These are phyloP conservation scores for Hirsutella minnesotensis DNA, from an alignment of 2,329 filamentous ascomycete genomes.

Conservation along the genomic window DNA sequence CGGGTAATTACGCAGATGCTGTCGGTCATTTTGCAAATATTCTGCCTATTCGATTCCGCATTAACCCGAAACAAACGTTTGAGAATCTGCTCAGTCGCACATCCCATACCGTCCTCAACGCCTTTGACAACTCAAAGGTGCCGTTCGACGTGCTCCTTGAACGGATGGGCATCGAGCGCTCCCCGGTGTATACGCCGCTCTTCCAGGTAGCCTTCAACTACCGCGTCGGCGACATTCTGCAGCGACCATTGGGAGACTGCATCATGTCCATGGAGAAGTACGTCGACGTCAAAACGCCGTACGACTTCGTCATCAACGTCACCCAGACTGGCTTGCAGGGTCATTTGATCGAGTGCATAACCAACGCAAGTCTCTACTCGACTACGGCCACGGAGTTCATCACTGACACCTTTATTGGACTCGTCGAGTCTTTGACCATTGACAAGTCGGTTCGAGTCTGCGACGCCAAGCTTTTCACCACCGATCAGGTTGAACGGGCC, in stretches of 20 bases:
- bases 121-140: conserved; percentile 23
- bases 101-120: conserved; percentile 13
- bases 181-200: conserved; percentile 25
- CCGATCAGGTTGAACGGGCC: neutral
- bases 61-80: conserved; percentile 9
- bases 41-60: conserved; percentile 27
- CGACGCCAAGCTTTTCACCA: neutral
- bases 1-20: conserved; percentile 11
- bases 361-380: conserved; percentile 3
- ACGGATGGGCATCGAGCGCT: conserved; percentile 26
- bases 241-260: conserved; percentile 12
- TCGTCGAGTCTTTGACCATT: conserved; percentile 3
- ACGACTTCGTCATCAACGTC: conserved; percentile 8
- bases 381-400: conserved; percentile 2
- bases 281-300: conserved; percentile 10
- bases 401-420: conserved; percentile 4
- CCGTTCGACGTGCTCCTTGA: conserved; percentile 34
- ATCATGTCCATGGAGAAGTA: conserved; percentile 8
- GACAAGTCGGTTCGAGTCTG: neutral
- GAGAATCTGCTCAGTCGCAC: conserved; percentile 9
- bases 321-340: conserved; percentile 5
- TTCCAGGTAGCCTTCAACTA: conserved; percentile 38
- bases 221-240: conserved; percentile 17
- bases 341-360: conserved; percentile 3
- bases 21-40: conserved; percentile 33